A percentile compares a stretch with the other conserved stretches of the same genome.
phyloP scores from a whole-genome alignment of 2,329 filamentous ascomycete genomes.

The Epichloe bromicola region DNA sequence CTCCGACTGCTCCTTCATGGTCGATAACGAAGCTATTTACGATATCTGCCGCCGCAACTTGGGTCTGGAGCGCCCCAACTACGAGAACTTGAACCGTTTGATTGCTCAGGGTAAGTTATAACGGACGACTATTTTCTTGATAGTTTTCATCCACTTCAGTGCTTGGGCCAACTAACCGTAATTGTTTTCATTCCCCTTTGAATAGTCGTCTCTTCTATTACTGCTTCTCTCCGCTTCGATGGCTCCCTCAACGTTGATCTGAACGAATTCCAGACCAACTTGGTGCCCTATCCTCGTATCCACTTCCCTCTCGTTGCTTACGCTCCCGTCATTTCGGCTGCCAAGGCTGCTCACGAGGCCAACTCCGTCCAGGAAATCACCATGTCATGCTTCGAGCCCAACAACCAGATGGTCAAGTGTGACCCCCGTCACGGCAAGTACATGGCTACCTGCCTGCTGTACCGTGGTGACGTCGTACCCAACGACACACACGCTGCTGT shows the following conservation, averaged over 20 bases:
- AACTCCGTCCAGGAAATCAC: slow-evolving; percentile 98
- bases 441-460: slow-evolving; percentile 97
- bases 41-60: slow-evolving; percentile 98
- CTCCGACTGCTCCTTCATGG: slow-evolving; percentile 99
- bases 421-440: slow-evolving; percentile 98
- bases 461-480: slow-evolving; percentile 95
- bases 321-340: slow-evolving; percentile 82
- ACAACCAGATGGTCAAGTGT: slow-evolving; percentile 99
- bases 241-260: slow-evolving; percentile 98
- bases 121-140: not conserved
- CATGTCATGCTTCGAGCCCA: slow-evolving; percentile 97
- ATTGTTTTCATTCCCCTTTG: not conserved
- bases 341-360: slow-evolving; percentile 94
- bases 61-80: slow-evolving; percentile 92
- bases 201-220: slow-evolving; percentile 92
- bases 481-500: slow-evolving; percentile 90
- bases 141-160: not conserved
- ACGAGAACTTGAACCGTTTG: slow-evolving; percentile 96
- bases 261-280: slow-evolving; percentile 99
- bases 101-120: slow-evolving; percentile 77
- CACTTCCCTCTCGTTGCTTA: slow-evolving; percentile 99
- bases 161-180: not conserved
- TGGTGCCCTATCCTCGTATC: slow-evolving; percentile 97
- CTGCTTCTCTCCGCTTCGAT: slow-evolving; percentile 94
- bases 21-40: slow-evolving; percentile 99